Evolutionary conservation across 2,329 filamentous ascomycete genomes (phyloP).

Genomic region (Hypoxylon sp.): DNA sequence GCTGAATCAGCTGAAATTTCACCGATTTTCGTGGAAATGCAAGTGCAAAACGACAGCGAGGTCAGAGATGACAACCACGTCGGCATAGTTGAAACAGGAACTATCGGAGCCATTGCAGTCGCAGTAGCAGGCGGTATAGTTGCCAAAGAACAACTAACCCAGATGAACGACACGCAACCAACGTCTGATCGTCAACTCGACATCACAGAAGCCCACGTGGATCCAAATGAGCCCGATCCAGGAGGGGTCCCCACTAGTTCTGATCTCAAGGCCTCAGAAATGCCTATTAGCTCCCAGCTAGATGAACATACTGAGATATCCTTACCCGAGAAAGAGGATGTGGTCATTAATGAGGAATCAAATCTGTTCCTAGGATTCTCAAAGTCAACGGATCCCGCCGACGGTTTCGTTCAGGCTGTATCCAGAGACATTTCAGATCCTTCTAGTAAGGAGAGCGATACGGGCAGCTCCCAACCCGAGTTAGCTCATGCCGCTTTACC

Average conservation of each 20-base stretch:
- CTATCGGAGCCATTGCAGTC: constrained; percentile 28
- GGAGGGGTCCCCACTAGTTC: background rate
- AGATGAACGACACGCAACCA: constrained; percentile 11
- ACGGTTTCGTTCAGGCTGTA: background rate
- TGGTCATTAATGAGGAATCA: background rate
- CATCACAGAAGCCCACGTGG: constrained; percentile 5
- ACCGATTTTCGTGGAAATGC: background rate
- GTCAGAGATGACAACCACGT: background rate
- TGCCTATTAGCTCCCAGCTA: constrained; percentile 6
- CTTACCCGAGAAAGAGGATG: constrained; percentile 2
- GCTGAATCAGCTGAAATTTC: background rate
- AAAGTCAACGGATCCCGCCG: constrained; percentile 8
- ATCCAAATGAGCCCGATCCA: constrained; percentile 10
- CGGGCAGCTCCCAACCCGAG: constrained; percentile 9
- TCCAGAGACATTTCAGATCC: constrained; percentile 5
- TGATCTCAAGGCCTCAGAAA: constrained; percentile 17
- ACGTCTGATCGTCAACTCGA: constrained; percentile 5
- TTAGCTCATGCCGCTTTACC: constrained; percentile 8
- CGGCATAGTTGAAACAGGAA: constrained; percentile 16
- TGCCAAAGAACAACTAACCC: constrained; percentile 5
- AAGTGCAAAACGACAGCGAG: constrained; percentile 3
- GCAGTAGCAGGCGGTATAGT: constrained; percentile 19
- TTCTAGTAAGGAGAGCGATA: constrained; percentile 1
- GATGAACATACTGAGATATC: background rate
- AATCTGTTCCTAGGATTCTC: background rate